A percentile compares a stretch with the other conserved stretches of the same genome.
phyloP scores from a whole-genome alignment of 768 basidiomycete species.

The Chlorophyllum brunneum region DNA sequence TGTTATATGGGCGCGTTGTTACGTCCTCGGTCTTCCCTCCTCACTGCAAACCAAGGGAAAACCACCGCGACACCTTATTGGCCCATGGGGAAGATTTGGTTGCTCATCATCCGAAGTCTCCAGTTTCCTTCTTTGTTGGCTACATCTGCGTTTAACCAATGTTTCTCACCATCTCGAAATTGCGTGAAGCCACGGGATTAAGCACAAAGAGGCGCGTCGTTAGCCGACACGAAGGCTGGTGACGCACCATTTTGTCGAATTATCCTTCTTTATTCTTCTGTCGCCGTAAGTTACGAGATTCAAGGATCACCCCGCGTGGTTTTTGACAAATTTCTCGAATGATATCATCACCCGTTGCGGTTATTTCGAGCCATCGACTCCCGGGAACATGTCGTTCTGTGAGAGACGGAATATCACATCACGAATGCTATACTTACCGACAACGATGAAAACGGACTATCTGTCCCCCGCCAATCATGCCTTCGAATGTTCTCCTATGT shows the following conservation, averaged over 20 bases:
- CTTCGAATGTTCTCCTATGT: too few relatives aligned
- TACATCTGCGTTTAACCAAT: not conserved
- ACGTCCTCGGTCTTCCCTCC: too few relatives aligned
- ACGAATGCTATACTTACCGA: not conserved
- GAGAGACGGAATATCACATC: too few relatives aligned
- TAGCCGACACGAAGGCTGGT: not conserved
- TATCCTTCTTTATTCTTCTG: not conserved
- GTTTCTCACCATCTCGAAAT: not conserved
- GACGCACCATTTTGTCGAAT: not conserved
- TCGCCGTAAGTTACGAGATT: not conserved
- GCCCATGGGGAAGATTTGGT: slow-evolving; percentile 1
- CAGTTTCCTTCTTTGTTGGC: not conserved
- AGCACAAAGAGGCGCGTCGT: not conserved
- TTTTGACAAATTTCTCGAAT: not conserved
- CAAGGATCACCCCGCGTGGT: not conserved
- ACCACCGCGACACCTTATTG: too few relatives aligned
- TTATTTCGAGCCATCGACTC: too few relatives aligned
- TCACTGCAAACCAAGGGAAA: too few relatives aligned
- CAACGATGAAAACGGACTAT: not conserved
- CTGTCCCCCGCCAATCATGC: not conserved
- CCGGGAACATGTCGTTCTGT: too few relatives aligned
- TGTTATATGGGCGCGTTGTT: too few relatives aligned
- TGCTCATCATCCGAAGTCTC: not conserved
- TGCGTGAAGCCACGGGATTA: slow-evolving; percentile 3
- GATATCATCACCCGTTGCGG: too few relatives aligned